Evolutionary conservation across 2,329 filamentous ascomycete species (phyloP), one percentile per base, ranked within the genome.

Genomic region (Mariannaea sp.): DNA sequence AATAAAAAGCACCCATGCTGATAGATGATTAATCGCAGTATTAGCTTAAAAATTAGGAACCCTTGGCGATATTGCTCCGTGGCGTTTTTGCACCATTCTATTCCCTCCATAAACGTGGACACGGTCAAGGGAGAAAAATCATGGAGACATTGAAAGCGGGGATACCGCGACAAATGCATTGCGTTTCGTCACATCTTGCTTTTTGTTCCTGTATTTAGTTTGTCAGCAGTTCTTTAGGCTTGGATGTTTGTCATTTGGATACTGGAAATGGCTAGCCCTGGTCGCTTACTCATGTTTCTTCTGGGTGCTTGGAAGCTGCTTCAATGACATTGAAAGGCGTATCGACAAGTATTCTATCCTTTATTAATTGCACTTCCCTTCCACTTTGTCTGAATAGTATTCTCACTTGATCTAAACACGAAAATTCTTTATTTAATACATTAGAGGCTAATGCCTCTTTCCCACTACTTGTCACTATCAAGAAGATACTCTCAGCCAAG

Each of bases 161-260:
- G 27, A n/a, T 19, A 20, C 12, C 14, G 10, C 16, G 36, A 24
- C 10, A 14, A n/a, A 7, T 3, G 41, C 29, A 33, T 26, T n/a
- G 16, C 41, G 33, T 33, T 44, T 14, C 10, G 41, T 14, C 29
- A 17, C 19, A 44, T 44, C 30, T 32, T 44, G 22, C 12, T 19
- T 33, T 32, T 33, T 20, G 17, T 19, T 24, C 13, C 41, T 8
- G 13, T 10, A 13, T 13, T 8, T 33, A 35, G 13, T 44, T 44
- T 44, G 41, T 44, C 41, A 44, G 29, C 41, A 35, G 29, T 19
- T 22, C 12, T 32, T 44, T 44, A 19, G 41, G 41, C 12, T 44
- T 22, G 29, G 17, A 9, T 16, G 13, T 44, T 44, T 29, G 41
- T 17, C 41, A 44, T 44, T 20, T 14, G 32, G 29, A 44, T 44